Evolutionary conservation across 192 early-diverging fungal genomes (phyloP), one percentile per base, ranked within the genome.

Genomic region (Umbelopsis sp.): DNA sequence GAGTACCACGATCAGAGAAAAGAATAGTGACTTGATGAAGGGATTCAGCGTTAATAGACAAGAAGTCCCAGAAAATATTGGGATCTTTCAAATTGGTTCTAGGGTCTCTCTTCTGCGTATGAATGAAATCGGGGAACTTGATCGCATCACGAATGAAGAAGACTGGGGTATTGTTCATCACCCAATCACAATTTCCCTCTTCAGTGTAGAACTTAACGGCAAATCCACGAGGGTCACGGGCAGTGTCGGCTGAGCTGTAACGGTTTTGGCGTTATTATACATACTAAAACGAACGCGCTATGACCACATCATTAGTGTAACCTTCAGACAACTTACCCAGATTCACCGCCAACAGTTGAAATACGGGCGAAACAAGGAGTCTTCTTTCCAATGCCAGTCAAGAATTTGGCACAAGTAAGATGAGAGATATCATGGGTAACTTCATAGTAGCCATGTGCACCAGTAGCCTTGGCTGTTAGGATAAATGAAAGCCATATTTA

Each of bases 71-170:
- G 81, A 87, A 85, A 68, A 86, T 88, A 74, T 87, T 87, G 21
- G 89, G 77, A 38, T 93, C 88, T 65, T 81, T 82, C 68, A 90
- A 79, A 70, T 95, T 90, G 45, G 89, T 93, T 65, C 86, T 85
- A 25, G 93, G 92, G 73, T 95, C 82, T 53, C 91, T 90, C 87
- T 95, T 93, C 77, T 93, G 91, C 34, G 92, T 91, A 74, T 93
- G 91, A 71, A 95, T 91, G 78, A 93, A 88, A 77, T 92, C 91
- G 25, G 79, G 82, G 73, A 78, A 85, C 77, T 83, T 82, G 80
- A 82, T 81, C 49, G 82, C 72, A 69, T 81, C 81, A 53, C 81
- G 81, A 66, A 88, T 85, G 75, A 87, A 89, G 81, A 89, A 89
- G 14, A 89, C 85, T 10, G 87, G 87, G 34, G 79, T 87, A 84